Evolutionary conservation across 352 stramenopile species (phyloP).

Genomic region (Aphanomyces euteiches): DNA sequence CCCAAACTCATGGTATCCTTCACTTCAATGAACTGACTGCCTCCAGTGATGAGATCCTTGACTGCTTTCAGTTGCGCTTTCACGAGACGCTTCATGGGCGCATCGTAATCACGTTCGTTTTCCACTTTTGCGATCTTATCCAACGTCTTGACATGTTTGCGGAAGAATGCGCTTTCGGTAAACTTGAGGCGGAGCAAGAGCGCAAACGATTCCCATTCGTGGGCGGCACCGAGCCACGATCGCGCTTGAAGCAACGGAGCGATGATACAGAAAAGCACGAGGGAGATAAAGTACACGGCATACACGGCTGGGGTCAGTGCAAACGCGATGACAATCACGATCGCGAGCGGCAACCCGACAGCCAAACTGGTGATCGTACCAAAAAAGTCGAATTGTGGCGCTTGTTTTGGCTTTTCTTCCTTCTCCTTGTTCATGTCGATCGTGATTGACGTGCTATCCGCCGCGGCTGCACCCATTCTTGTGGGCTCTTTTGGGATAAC

Average conservation of each 20-base stretch:
- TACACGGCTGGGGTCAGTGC: neutral
- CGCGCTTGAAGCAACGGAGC: neutral
- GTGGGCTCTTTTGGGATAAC: no score
- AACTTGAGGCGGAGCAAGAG: neutral
- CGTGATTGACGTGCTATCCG: neutral
- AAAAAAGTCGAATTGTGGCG: neutral
- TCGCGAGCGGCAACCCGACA: neutral
- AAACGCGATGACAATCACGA: neutral
- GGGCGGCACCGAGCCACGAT: neutral
- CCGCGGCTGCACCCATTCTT: no score
- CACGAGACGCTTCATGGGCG: neutral
- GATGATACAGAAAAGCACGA: neutral
- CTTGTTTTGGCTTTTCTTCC: neutral
- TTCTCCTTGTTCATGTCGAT: neutral
- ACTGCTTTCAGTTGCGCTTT: neutral
- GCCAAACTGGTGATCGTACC: neutral
- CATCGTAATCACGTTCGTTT: neutral
- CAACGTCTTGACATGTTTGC: neutral
- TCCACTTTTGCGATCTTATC: neutral
- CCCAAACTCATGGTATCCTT: constrained; percentile 1
- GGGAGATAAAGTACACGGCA: neutral
- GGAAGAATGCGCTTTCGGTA: neutral
- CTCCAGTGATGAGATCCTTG: neutral
- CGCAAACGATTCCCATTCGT: neutral
- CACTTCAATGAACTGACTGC: neutral